phyloP scores from a whole-genome alignment of 192 early-diverging fungal genomes.

The Podochytrium sp. region DNA sequence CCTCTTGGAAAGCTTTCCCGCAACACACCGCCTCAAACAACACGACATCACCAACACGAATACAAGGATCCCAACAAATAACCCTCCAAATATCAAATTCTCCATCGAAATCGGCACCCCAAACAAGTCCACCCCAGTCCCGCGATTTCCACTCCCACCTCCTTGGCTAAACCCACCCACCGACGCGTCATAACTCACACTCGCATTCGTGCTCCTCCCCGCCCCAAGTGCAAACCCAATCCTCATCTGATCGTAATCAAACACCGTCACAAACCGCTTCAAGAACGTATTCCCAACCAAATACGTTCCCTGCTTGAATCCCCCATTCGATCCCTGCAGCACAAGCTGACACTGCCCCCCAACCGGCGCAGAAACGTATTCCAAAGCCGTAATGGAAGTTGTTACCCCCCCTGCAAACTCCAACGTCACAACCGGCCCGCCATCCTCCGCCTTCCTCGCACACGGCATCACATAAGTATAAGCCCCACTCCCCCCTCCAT shows the following conservation, averaged over 20 bases:
- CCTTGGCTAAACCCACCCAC: too few species aligned
- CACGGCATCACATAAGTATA: conserved; percentile 8
- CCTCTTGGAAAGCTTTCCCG: too few species aligned
- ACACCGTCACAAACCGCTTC: conserved; percentile 24
- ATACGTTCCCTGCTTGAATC: conserved; percentile 15
- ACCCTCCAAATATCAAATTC: too few species aligned
- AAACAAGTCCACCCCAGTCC: too few species aligned
- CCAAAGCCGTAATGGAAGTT: conserved; percentile 13
- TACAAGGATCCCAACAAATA: too few species aligned
- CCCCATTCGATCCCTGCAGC: neutral
- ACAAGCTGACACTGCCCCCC: neutral
- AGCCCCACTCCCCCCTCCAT: neutral
- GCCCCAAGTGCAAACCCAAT: conserved; percentile 23
- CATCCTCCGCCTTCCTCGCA: neutral
- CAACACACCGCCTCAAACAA: too few species aligned
- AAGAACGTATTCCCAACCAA: conserved; percentile 23
- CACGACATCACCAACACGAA: too few species aligned
- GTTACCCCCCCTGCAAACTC: conserved; percentile 14
- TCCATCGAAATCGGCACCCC: too few species aligned
- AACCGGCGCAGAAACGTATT: conserved; percentile 8
- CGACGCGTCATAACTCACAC: too few species aligned
- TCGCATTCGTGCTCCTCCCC: too few species aligned
- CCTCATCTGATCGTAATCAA: conserved; percentile 13
- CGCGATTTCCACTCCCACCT: too few species aligned
- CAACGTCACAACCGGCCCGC: conserved; percentile 17